Percentiles rank a stretch among this genome's conserved stretches.
Conservation (phyloP, 2,329 filamentous ascomycete genomes). For the Fonsecaea monophora region DNA sequence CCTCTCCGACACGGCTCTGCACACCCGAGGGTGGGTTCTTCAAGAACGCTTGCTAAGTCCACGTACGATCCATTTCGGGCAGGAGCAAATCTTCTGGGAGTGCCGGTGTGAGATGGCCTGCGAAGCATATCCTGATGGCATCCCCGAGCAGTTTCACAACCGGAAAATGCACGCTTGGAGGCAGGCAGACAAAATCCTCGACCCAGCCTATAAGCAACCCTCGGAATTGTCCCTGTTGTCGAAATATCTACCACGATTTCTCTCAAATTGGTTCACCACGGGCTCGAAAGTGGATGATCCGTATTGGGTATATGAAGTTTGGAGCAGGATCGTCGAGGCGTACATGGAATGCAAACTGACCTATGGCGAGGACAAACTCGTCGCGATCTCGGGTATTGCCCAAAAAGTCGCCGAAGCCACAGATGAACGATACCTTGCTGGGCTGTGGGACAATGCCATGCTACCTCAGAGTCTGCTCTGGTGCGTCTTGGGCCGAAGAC, state of each 20-base stretch:
- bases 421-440: slow-evolving; percentile 13
- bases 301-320: neutral
- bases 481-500: slow-evolving; percentile 3
- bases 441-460: slow-evolving; percentile 12
- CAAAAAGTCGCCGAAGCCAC: slow-evolving; percentile 12
- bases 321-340: slow-evolving; percentile 9
- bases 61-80: slow-evolving; percentile 31
- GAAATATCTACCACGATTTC: neutral
- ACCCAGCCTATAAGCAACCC: slow-evolving; percentile 1
- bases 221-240: neutral
- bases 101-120: slow-evolving; percentile 27
- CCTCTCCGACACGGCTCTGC: slow-evolving; percentile 24
- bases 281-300: neutral
- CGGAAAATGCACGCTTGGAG: slow-evolving; percentile 18
- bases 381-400: slow-evolving; percentile 18
- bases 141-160: slow-evolving; percentile 25
- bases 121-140: slow-evolving; percentile 28
- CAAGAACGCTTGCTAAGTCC: slow-evolving; percentile 31
- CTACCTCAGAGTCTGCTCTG: slow-evolving; percentile 14
- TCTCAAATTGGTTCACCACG: neutral
- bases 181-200: slow-evolving; percentile 14
- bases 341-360: slow-evolving; percentile 21
- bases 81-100: slow-evolving; percentile 32
- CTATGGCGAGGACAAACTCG: slow-evolving; percentile 16
- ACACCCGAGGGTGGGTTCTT: slow-evolving; percentile 29